Evolutionary conservation across 306 rosid genomes (phyloP), one percentile per base, ranked within the genome.

Genomic region (Ammopiptanthus mongolicus): DNA sequence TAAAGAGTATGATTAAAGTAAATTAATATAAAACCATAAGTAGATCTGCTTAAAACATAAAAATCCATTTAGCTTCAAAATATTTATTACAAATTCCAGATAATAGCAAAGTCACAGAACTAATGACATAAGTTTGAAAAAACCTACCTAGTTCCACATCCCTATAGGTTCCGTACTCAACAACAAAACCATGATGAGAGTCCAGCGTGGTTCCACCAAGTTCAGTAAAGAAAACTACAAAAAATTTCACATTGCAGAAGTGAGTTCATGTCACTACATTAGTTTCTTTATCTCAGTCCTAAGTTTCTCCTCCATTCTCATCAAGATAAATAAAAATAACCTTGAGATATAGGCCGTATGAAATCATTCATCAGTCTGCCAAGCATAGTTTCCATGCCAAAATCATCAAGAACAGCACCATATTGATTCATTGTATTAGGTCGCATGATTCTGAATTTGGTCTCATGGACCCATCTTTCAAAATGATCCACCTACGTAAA

Each of bases 401-500:
- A 88, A 78, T 96, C 99, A 83, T 96, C 98, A 52, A 96, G 99
- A 78, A 96, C 99, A 46, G 83, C 97, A 65, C 99, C 99, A 75
- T 81, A 92, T 72, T 79, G 77, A 79, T 96, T 96, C 99, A 96
- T 87, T 71, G 93, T 92, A 80, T 89, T 96, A 23, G 99, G 98
- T 53, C 98, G 88, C 98, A 92, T 92, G 83, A 92, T 90, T 83
- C 85, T 87, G 84, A 81, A 84, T 57, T 88, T 90, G 60, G 92
- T 74, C 75, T 86, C 92, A 39, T 83, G 86, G 69, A 90, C 93
- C 98, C 98, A 92, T 76, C 88, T 86, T 83, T 92, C 98, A 83
- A 96, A 96, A 80, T 86, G 85, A 69, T 95, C 97, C 73, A 95
- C 99, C 99, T 95, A 84, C 77, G 79, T 73, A 84, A 84, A 73